Conservation (phyloP, 1,284 basidiomycete genomes). For the Fistulinella staudtii region DNA sequence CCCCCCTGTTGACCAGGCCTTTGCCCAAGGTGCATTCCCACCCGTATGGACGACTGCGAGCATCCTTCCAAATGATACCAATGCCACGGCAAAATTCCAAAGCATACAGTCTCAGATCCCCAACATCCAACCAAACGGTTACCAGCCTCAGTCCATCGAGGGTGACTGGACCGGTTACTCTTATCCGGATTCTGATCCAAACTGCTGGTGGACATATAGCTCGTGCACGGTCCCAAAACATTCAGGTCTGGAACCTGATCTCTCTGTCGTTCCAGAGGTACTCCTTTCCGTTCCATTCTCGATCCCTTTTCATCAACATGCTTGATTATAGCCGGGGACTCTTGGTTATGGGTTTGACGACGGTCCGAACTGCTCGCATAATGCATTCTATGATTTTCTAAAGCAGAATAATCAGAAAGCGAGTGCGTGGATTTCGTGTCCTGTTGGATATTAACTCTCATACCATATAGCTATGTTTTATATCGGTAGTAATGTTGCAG, state of each 20-base stretch:
- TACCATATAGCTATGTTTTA: slow-evolving; percentile 59
- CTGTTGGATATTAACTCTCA: not conserved
- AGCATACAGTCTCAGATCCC: slow-evolving; percentile 30
- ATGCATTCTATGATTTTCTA: slow-evolving; percentile 62
- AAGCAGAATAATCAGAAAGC: slow-evolving; percentile 63
- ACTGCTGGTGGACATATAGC: slow-evolving; percentile 58
- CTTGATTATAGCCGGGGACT: slow-evolving; percentile 48
- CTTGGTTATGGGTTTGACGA: slow-evolving; percentile 66
- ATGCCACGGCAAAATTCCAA: slow-evolving; percentile 41
- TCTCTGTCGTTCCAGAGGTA: slow-evolving; percentile 61
- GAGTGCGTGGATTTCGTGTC: slow-evolving; percentile 42
- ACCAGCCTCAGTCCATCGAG: slow-evolving; percentile 19
- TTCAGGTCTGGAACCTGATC: slow-evolving; percentile 45
- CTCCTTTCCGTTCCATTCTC: not conserved
- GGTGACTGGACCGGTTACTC: slow-evolving; percentile 35
- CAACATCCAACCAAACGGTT: slow-evolving; percentile 38
- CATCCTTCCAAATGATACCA: slow-evolving; percentile 44
- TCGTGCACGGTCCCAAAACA: slow-evolving; percentile 57
- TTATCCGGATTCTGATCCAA: slow-evolving; percentile 37
- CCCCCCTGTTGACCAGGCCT: slow-evolving; percentile 36
- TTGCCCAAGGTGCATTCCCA: slow-evolving; percentile 40
- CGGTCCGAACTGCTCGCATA: slow-evolving; percentile 71
- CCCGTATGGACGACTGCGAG: slow-evolving; percentile 42
- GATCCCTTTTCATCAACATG: not conserved
- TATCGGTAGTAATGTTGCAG: slow-evolving; percentile 73